Conservation (phyloP, 495 filamentous ascomycete genomes). For the Aspergillus egyptiacus region DNA sequence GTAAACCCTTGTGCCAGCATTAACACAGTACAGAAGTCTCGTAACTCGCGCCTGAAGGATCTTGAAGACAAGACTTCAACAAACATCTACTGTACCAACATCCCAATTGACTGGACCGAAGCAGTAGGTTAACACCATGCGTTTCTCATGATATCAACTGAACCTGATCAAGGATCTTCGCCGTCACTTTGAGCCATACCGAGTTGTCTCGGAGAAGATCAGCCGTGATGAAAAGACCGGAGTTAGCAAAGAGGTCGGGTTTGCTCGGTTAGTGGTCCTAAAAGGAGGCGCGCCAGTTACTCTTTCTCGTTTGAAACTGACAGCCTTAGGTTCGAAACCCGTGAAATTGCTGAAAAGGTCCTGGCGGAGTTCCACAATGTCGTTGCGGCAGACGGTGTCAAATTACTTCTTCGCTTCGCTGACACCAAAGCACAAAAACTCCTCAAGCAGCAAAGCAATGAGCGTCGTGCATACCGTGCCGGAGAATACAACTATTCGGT, state of each 20-base stretch:
- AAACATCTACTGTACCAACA: slow-evolving; percentile 95
- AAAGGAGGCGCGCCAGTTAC: not conserved
- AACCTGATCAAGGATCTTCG: slow-evolving; percentile 32
- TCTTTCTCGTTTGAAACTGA: slow-evolving; percentile 1
- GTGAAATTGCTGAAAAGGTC: slow-evolving; percentile 79
- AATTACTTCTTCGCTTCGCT: slow-evolving; percentile 90
- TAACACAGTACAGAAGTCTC: slow-evolving; percentile 64
- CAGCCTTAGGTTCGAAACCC: slow-evolving; percentile 67
- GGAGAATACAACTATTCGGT: slow-evolving; percentile 81
- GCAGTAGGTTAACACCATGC: slow-evolving; percentile 48
- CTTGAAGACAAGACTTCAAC: slow-evolving; percentile 80
- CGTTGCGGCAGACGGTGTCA: slow-evolving; percentile 61
- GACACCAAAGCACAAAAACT: slow-evolving; percentile 95
- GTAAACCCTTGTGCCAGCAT: not conserved
- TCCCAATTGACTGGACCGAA: slow-evolving; percentile 85
- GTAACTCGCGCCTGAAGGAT: slow-evolving; percentile 91
- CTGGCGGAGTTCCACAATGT: slow-evolving; percentile 72
- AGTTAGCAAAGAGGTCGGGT: slow-evolving; percentile 92
- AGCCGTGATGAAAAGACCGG: slow-evolving; percentile 77
- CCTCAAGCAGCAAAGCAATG: slow-evolving; percentile 88
- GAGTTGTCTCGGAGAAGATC: slow-evolving; percentile 85
- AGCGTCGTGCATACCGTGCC: slow-evolving; percentile 85
- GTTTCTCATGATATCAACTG: not conserved
- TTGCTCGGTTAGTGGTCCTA: slow-evolving; percentile 67
- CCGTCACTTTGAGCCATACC: slow-evolving; percentile 64